Percentiles rank a stretch among this genome's conserved stretches.
Evolutionary conservation across 805 yeast genomes (phyloP).

Genomic region (Saccharomycopsis sp.): DNA sequence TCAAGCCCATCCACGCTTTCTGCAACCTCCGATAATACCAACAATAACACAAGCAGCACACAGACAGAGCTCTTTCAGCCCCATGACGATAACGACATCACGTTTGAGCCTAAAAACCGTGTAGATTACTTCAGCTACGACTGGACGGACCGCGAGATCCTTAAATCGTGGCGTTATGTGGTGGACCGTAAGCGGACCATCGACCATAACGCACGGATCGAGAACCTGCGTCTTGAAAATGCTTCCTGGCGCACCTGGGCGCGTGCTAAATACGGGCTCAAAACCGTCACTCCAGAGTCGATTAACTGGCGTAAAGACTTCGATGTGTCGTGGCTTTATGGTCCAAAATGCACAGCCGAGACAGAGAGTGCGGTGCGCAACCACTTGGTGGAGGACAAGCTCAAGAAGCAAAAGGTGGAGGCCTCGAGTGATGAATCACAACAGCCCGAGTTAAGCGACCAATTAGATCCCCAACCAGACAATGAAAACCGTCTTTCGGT

Average conservation of each 20-base stretch:
- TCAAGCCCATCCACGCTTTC: conserved; percentile 11
- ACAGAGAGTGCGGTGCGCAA: conserved; percentile 21
- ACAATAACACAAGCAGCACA: conserved; percentile 21
- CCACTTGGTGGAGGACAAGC: conserved; percentile 14
- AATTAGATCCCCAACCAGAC: no score
- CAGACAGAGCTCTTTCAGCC: conserved; percentile 34
- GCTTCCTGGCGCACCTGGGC: conserved; percentile 97
- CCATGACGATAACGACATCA: conserved; percentile 82
- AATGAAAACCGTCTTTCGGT: neutral
- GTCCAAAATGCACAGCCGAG: conserved; percentile 45
- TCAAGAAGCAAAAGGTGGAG: neutral
- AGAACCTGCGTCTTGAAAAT: conserved; percentile 55
- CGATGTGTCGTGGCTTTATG: conserved; percentile 97
- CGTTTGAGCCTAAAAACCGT: conserved; percentile 76
- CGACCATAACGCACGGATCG: conserved; percentile 40
- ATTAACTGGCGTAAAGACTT: conserved; percentile 96
- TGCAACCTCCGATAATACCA: conserved; percentile 10
- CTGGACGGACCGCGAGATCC: conserved; percentile 92
- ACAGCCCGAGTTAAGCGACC: neutral
- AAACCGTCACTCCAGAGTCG: conserved; percentile 82
- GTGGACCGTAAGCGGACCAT: conserved; percentile 36
- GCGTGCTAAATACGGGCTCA: conserved; percentile 56
- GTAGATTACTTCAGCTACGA: conserved; percentile 93
- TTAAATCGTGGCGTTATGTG: conserved; percentile 93
- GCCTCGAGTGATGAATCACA: neutral